Conservation (phyloP, 2,329 filamentous ascomycete species). For the Fusarium longipes region DNA sequence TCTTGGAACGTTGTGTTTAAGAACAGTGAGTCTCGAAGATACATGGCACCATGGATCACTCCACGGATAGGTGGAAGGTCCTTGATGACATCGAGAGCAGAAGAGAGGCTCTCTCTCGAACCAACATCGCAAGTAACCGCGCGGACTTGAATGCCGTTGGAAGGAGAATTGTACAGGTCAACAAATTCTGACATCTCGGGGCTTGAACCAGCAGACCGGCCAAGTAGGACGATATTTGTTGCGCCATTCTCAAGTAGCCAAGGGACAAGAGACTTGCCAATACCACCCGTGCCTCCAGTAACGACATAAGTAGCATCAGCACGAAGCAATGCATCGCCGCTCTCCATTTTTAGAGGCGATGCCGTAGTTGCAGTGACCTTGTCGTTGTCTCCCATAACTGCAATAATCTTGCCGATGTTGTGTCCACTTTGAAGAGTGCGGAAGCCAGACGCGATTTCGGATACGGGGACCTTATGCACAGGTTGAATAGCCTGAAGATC, state of each 20-base stretch:
- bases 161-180: neutral
- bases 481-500: neutral
- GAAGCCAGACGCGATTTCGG: neutral
- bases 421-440: neutral
- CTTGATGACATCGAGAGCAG: neutral
- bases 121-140: neutral
- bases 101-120: neutral
- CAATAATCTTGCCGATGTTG: slow-evolving; percentile 1
- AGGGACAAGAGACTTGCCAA: neutral
- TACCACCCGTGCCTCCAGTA: slow-evolving; percentile 3
- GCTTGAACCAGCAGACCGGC: neutral
- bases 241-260: slow-evolving; percentile 2
- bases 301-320: neutral
- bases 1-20: neutral
- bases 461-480: neutral
- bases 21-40: neutral
- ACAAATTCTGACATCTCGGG: neutral
- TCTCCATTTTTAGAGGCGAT: neutral
- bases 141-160: neutral
- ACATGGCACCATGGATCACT: neutral
- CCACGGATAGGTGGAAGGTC: neutral
- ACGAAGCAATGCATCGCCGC: neutral
- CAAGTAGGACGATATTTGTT: neutral
- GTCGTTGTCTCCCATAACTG: neutral
- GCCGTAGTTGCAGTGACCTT: neutral